Evolutionary conservation across 1,284 basidiomycete species (phyloP).

Genomic region (Neotropicomus parvogracilis): DNA sequence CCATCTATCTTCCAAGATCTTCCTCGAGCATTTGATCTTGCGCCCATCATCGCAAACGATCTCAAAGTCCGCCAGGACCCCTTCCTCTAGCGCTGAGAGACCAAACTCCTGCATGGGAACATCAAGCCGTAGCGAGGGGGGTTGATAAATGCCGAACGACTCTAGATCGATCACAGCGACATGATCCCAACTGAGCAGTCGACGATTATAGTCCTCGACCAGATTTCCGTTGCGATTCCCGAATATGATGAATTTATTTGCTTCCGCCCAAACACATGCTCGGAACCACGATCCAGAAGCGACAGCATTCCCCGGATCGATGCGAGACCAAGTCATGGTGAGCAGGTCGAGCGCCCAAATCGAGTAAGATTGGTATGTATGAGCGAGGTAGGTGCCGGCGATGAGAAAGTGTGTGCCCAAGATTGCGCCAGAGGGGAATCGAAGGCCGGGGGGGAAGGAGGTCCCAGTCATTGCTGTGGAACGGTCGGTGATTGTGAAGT

Average conservation of each 20-base stretch:
- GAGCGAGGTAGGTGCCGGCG: conserved; percentile 86
- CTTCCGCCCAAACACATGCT: conserved; percentile 74
- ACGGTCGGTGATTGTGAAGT: conserved; percentile 68
- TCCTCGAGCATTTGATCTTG: conserved; percentile 76
- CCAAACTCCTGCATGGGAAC: conserved; percentile 74
- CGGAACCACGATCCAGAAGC: conserved; percentile 86
- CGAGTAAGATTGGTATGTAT: conserved; percentile 85
- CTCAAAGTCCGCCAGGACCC: conserved; percentile 80
- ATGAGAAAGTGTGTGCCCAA: conserved; percentile 86
- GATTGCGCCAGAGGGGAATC: conserved; percentile 90
- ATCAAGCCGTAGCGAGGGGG: conserved; percentile 68
- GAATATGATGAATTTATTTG: conserved; percentile 83
- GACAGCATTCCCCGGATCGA: conserved; percentile 78
- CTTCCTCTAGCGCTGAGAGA: conserved; percentile 75
- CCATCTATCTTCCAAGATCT: conserved; percentile 84
- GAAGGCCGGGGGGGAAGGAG: conserved; percentile 83
- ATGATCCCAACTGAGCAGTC: conserved; percentile 88
- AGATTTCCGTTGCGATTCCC: conserved; percentile 85
- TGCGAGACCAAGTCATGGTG: conserved; percentile 79
- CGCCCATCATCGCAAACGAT: conserved; percentile 89
- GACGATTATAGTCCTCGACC: conserved; percentile 87
- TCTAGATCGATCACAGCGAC: conserved; percentile 89
- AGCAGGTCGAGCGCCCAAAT: conserved; percentile 85
- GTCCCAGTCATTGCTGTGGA: conserved; percentile 74
- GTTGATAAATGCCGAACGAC: conserved; percentile 90